Evolutionary conservation across 2,329 filamentous ascomycete species (phyloP).

Genomic region (Rhinocladiella similis): DNA sequence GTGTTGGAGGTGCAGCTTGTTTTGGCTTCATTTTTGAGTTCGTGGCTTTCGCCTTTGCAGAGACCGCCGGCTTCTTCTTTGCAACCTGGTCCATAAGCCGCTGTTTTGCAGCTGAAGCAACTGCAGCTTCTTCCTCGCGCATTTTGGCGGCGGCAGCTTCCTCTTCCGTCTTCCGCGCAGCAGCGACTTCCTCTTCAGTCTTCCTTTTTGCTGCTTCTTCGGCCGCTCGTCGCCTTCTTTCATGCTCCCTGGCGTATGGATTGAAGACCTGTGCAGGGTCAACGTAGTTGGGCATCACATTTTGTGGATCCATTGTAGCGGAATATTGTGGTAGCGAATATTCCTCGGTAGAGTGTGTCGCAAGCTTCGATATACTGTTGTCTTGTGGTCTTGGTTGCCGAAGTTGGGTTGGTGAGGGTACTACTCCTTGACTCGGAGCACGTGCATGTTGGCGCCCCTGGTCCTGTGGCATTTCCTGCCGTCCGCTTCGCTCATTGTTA

Average conservation of each 20-base stretch:
- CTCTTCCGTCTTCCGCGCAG: constrained; percentile 27
- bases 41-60: background rate
- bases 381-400: constrained; percentile 1
- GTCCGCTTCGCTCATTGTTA: no score
- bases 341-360: constrained; percentile 16
- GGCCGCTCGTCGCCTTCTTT: constrained; percentile 41
- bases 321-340: constrained; percentile 3
- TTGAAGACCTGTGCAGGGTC: constrained; percentile 57
- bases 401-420: background rate
- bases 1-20: constrained; percentile 11
- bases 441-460: constrained; percentile 1
- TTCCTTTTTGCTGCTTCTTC: constrained; percentile 33
- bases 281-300: constrained; percentile 44
- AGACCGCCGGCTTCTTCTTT: background rate
- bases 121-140: constrained; percentile 2
- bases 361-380: constrained; percentile 26
- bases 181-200: constrained; percentile 14
- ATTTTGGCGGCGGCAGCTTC: constrained; percentile 10
- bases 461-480: background rate
- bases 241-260: constrained; percentile 51
- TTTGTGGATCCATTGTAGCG: constrained; percentile 23
- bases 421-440: constrained; percentile 1
- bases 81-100: no score
- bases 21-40: background rate
- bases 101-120: background rate